A percentile compares a stretch with the other conserved stretches of the same genome.
Conservation (phyloP, 1,139 yeast genomes). For the Suhomyces atakaporum region DNA sequence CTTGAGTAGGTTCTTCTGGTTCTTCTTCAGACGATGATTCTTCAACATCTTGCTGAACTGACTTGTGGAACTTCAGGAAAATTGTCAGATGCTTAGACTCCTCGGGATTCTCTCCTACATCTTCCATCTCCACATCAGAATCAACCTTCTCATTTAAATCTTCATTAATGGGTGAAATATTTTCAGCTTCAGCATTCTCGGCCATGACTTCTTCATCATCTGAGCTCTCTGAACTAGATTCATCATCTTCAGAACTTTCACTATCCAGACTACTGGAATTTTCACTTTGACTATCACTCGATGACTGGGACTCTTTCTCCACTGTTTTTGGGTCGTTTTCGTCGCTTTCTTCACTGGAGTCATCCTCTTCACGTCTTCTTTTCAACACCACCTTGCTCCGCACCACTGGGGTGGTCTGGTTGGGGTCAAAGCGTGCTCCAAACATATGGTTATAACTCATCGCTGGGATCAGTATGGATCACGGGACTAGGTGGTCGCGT, state of each 20-base stretch:
- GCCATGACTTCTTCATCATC: conserved; percentile 1
- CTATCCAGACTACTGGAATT: too few relatives aligned
- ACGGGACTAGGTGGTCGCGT: too few relatives aligned
- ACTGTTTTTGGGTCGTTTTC: conserved; percentile 12
- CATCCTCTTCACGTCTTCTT: conserved; percentile 16
- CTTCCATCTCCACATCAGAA: conserved; percentile 5
- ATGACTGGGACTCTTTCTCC: conserved; percentile 4
- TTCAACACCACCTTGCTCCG: conserved; percentile 7
- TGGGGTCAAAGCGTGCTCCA: conserved; percentile 65
- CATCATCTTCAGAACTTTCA: too few relatives aligned
- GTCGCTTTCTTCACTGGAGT: conserved; percentile 17
- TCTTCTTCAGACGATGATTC: conserved; percentile 25
- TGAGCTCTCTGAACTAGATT: too few relatives aligned
- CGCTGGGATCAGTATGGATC: neutral
- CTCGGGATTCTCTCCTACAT: conserved; percentile 5
- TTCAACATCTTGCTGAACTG: conserved; percentile 14
- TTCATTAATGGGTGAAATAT: too few relatives aligned
- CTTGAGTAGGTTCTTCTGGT: conserved; percentile 41
- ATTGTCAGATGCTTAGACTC: conserved; percentile 33
- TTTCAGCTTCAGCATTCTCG: conserved; percentile 3
- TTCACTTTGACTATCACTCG: neutral
- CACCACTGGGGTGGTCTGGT: conserved; percentile 8
- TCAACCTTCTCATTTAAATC: too few relatives aligned
- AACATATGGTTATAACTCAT: conserved; percentile 44
- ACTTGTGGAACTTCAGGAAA: conserved; percentile 31